Base-by-base conservation (phyloP, 257 asterid genomes). In the Craterostigma plantagineum region DNA sequence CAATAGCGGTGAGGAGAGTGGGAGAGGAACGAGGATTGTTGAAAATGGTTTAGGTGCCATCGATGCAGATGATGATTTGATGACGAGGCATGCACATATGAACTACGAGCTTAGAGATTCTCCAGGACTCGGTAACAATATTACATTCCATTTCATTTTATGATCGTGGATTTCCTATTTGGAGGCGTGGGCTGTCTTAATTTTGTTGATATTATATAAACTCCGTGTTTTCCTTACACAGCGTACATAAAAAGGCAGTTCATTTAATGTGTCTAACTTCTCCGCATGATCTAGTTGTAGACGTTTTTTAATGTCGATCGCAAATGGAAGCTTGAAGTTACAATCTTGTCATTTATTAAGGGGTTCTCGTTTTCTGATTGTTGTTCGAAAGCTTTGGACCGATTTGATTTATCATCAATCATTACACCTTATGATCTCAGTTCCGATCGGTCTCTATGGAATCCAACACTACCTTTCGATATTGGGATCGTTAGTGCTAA, bases 391-490 rank as follows among this genome's bases (percentile, higher is more conserved):
- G 10, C 39, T 49, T 10, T 12, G 30, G 23, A 35, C 18, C 37
- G 46, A 18, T 51, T 14, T 14, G 11, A 44, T 14, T 12, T 57
- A 42, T 38, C 48, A 23, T 23, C 6, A 34, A 38, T 56, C n/a
- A 14, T 18, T 14, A 50, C 23, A 30, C 48, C 45, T 46, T 52
- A 23, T 63, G 46, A 30, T 65, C 66, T 50, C 94, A 90, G 99
- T 90, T 70, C 99, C 99, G 3, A 75, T 90, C 41, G 92, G 99
- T 57, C 58, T 90, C 45, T 90, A 83, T 57, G 96, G 96, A 52
- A 57, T 90, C 60, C 99, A 90, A 38, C 99, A 90, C 66, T 83
- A 68, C 46, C 91, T 90, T 51, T 90, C 99, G 9, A 72, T 90
- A 35, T 54, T 90, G 91, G 96, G 94, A 41, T 90, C 99, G 14